phyloP scores from a whole-genome alignment of 2,329 filamentous ascomycete species.

The Botryotinia globosa region DNA sequence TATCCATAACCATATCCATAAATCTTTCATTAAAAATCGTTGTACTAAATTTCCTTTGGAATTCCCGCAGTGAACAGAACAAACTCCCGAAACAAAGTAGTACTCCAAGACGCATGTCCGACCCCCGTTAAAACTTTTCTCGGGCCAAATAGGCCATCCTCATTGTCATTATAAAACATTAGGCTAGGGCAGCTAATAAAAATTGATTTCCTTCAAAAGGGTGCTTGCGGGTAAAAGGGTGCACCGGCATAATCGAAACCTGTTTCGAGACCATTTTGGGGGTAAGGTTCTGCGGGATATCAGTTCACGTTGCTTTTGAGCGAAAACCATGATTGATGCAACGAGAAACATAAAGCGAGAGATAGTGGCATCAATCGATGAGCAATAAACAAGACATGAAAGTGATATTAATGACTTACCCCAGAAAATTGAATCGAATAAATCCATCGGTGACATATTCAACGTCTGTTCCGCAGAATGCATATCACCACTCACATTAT shows the following conservation, averaged over 20 bases:
- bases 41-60: not conserved
- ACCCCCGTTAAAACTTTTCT: not conserved
- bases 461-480: slow-evolving; percentile 52
- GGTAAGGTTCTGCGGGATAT: slow-evolving; percentile 16
- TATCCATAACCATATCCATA: not conserved
- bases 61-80: not conserved
- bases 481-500: slow-evolving; percentile 43
- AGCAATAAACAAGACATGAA: not conserved
- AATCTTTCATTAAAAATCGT: not conserved
- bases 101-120: not conserved
- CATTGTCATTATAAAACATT: not conserved
- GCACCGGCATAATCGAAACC: slow-evolving; percentile 17
- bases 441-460: slow-evolving; percentile 64
- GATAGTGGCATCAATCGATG: not conserved
- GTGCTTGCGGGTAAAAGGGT: slow-evolving; percentile 13
- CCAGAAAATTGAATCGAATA: slow-evolving; percentile 68
- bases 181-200: not conserved
- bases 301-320: not conserved
- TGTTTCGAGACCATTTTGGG: slow-evolving; percentile 13
- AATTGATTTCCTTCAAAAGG: not conserved
- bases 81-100: not conserved
- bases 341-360: not conserved
- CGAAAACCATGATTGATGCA: not conserved
- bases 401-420: slow-evolving; percentile 45
- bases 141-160: not conserved